Percentiles rank a stretch among this genome's conserved stretches.
Conservation (phyloP, 192 early-diverging fungal species). For the Umbelopsis isabellina region DNA sequence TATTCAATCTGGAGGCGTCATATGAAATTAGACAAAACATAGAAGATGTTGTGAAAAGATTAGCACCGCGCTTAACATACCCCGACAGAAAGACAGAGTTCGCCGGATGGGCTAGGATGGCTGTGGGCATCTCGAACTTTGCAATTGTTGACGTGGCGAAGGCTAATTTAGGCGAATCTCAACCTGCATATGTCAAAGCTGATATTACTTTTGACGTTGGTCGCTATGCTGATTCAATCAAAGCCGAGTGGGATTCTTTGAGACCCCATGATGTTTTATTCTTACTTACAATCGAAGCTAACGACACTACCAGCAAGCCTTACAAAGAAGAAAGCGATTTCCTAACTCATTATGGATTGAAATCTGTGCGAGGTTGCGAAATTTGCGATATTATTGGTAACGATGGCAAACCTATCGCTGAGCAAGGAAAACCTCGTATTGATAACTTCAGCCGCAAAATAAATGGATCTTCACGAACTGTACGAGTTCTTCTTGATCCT, state of each 20-base stretch:
- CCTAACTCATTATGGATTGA: constrained; percentile 71
- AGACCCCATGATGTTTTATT: constrained; percentile 89
- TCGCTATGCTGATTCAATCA: constrained; percentile 70
- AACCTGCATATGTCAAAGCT: constrained; percentile 76
- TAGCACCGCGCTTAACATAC: constrained; percentile 66
- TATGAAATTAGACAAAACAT: constrained; percentile 88
- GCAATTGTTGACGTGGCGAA: constrained; percentile 73
- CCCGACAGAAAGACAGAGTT: constrained; percentile 72
- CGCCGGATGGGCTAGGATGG: constrained; percentile 94
- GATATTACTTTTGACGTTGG: constrained; percentile 72
- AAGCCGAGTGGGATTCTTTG: constrained; percentile 87
- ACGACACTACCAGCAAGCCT: constrained; percentile 45
- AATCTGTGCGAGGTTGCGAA: constrained; percentile 85
- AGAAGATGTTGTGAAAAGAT: constrained; percentile 82
- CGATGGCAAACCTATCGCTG: constrained; percentile 62
- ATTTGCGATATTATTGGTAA: constrained; percentile 76
- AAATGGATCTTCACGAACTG: constrained; percentile 54
- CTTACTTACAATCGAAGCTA: constrained; percentile 69
- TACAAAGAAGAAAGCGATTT: constrained; percentile 57
- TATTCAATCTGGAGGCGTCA: constrained; percentile 83
- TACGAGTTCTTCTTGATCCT: constrained; percentile 83
- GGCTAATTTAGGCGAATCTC: constrained; percentile 70
- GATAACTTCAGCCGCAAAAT: constrained; percentile 37
- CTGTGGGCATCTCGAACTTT: constrained; percentile 68
- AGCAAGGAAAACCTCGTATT: constrained; percentile 44